phyloP scores from a whole-genome alignment of 2,329 filamentous ascomycete genomes.

The Lecanicillium sp. region DNA sequence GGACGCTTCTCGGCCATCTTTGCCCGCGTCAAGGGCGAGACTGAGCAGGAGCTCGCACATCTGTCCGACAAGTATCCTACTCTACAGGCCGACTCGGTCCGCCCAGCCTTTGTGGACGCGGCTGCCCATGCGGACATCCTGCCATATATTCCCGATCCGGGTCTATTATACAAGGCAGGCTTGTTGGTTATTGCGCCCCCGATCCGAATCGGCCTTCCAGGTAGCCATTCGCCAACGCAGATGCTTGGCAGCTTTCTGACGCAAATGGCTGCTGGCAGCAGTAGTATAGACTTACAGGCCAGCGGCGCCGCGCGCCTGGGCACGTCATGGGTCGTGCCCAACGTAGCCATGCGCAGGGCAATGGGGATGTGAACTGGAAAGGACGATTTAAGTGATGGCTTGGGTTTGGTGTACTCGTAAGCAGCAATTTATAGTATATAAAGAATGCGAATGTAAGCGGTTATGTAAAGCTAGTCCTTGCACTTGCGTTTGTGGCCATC shows the following conservation, averaged over 20 bases:
- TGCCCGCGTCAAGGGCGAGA: slow-evolving; percentile 58
- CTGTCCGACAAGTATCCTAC: slow-evolving; percentile 36
- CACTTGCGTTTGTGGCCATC: neutral
- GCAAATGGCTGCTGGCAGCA: slow-evolving; percentile 36
- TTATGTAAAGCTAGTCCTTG: neutral
- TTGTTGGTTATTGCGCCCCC: slow-evolving; percentile 16
- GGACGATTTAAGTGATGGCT: neutral
- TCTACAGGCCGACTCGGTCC: slow-evolving; percentile 49
- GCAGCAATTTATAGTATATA: neutral
- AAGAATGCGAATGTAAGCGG: neutral
- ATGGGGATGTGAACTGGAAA: slow-evolving; percentile 21
- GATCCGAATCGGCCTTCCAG: slow-evolving; percentile 14
- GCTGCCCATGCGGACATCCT: slow-evolving; percentile 30
- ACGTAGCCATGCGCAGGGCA: slow-evolving; percentile 25
- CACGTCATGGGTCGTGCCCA: slow-evolving; percentile 26
- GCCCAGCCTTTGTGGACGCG: slow-evolving; percentile 53
- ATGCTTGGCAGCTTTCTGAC: slow-evolving; percentile 35
- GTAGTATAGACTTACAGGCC: slow-evolving; percentile 15
- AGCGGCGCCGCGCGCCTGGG: slow-evolving; percentile 25
- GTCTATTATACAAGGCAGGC: slow-evolving; percentile 10
- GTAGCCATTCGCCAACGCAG: slow-evolving; percentile 32
- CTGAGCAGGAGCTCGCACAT: slow-evolving; percentile 51
- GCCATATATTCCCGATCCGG: slow-evolving; percentile 30
- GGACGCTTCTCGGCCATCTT: slow-evolving; percentile 49
- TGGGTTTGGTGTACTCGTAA: too few species aligned